Evolutionary conservation across 345 rosid species (phyloP), one percentile per base, ranked within the genome.

Genomic region (Noccaea bulbosa): DNA sequence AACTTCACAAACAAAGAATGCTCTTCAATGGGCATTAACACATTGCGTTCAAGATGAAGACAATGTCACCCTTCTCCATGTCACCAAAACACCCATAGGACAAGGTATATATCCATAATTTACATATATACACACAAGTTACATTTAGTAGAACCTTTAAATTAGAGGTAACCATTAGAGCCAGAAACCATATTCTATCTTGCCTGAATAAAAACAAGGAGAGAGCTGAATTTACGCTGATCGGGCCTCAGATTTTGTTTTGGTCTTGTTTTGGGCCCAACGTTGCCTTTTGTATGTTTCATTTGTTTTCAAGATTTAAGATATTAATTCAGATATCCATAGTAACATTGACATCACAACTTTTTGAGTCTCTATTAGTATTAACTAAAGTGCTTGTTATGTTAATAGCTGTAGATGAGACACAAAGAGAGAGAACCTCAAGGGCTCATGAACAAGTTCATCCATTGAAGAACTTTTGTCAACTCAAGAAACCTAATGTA

Each of bases 11-110:
- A 82, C 99, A 2, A 91, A 88, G 78, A 87, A 83, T 62, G 99
- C 99, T 71, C 67, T 94, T 7, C 97, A 88, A 44, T 94, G 99
- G 99, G 94, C 96, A n/a, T 87, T 94, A 34, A 82, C 93, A 56
- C 96, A 94, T 69, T 80, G 95, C 41, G 87, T 89, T 64, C 99
- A 91, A 83, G 82, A 75, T 68, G 90, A 91, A 51, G 97, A 94
- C 64, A 81, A 65, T 43, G 24, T 94, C 55, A 58, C 89, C 78
- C 96, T 94, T 49, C 86, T 94, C 46, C 80, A 86, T 58, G 96
- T 94, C 38, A 72, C 80, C 40, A 89, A 78, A 60, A 69, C 71
- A 20, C 79, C 79, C 4, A 17, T 44, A 38, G 75, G 54, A 7
- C 75, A 65, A 74, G 95, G 96, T 89, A 57, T 12, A 9, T 44